Evolutionary conservation across 805 yeast species (phyloP), one percentile per base, ranked within the genome.

Genomic region (Candida maesae): DNA sequence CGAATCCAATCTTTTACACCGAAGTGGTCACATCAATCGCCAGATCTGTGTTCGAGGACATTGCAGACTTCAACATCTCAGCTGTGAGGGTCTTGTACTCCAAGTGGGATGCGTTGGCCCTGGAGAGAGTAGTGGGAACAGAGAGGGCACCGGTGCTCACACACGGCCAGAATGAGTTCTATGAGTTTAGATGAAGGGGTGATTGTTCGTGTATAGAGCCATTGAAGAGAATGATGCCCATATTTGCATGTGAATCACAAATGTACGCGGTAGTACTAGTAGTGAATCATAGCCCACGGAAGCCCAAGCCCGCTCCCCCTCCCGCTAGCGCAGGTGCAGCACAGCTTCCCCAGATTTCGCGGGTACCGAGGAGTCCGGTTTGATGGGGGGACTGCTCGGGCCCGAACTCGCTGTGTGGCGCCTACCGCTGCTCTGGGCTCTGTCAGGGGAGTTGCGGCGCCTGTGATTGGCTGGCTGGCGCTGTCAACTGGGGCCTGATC

Each of bases 41-140:
- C 4, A 71, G 73, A 42, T 73, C 76, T 20, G 73, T 71, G 11
- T 67, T 68, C 35, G 71, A 68, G 33, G 71, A 68, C 15, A 72
- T 69, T 39, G 70, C 81, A 0, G 79, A 82, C 38, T 66, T 78
- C 41, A 76, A 74, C 46, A 71, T 76, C 39, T 69, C 78, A 3
- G 76, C 73, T 3, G 79, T 76, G 3, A 77, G 84, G 57, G 68
- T 77, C 9, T 50, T 88, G 28, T 91, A 72, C 60, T 79, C 89
- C 33, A 84, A 81, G 53, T 77, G 93, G 76, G 98, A 93, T 60
- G 80, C 83, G 2, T 64, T 81, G 40, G 73, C 79, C 24, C 68
- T 93, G 50, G 97, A 89, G 61, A 74, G 95, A 47, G 65, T 93
- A 12, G 96, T 90, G 3, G 98, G 98, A 0, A 67, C 78, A 18